Percentiles rank a stretch among this genome's conserved stretches.
phyloP scores from a whole-genome alignment of 768 basidiomycete species.

The Dentipellis fragilis region DNA sequence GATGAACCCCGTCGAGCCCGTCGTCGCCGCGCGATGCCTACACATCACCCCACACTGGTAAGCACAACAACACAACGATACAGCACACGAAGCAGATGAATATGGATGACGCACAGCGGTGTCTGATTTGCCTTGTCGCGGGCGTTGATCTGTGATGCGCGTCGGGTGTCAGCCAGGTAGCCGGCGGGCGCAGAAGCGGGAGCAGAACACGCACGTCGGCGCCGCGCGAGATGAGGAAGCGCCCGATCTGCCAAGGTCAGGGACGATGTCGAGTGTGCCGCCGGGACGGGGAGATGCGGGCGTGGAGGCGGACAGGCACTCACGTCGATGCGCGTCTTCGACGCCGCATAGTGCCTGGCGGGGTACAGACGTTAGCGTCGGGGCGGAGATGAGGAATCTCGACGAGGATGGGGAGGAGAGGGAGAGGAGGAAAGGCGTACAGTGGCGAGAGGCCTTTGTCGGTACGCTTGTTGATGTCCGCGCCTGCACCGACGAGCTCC shows the following conservation, averaged over 20 bases:
- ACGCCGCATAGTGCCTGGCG: constrained; percentile 86
- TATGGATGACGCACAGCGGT: constrained; percentile 53
- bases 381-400: constrained; percentile 4
- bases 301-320: not conserved
- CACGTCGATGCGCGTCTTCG: constrained; percentile 81
- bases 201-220: constrained; percentile 66
- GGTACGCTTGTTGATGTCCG: constrained; percentile 72
- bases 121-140: constrained; percentile 89
- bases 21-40: constrained; percentile 94
- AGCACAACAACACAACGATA: too few species aligned
- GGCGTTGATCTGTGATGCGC: constrained; percentile 68
- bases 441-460: constrained; percentile 77
- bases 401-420: constrained; percentile 3
- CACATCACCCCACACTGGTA: too few species aligned
- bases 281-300: not conserved
- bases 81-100: too few species aligned
- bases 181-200: constrained; percentile 16
- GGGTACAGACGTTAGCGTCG: too few species aligned
- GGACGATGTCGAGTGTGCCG: not conserved
- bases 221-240: constrained; percentile 73
- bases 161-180: constrained; percentile 20
- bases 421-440: constrained; percentile 42
- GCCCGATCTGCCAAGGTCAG: constrained; percentile 59
- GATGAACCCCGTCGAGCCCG: constrained; percentile 86
- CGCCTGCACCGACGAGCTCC: constrained; percentile 74